Percentiles rank a stretch among this genome's conserved stretches.
Evolutionary conservation across 1,139 yeast species (phyloP).

Genomic region (Suhomyces bolitotheri): DNA sequence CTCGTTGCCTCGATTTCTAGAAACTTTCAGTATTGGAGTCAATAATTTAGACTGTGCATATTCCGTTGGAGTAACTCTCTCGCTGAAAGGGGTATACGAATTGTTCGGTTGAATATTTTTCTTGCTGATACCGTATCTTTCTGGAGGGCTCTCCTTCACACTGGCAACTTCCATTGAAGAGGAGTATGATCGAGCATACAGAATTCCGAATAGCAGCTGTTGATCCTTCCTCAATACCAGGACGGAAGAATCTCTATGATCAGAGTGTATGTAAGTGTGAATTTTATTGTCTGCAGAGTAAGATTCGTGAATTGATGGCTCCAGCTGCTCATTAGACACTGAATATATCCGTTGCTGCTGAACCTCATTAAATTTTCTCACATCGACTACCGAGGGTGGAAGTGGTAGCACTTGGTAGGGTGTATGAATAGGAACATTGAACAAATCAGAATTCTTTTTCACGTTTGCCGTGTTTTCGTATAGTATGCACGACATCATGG

Average conservation of each 20-base stretch:
- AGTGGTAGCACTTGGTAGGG: conserved; percentile 45
- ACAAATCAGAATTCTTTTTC: conserved; percentile 18
- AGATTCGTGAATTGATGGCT: conserved; percentile 14
- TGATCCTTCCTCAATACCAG: conserved; percentile 26
- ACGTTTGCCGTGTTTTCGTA: conserved; percentile 40
- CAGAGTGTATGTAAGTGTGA: conserved; percentile 11
- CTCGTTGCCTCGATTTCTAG: conserved; percentile 1
- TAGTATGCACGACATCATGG: conserved; percentile 77
- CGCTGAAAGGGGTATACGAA: conserved; percentile 2
- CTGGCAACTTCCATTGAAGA: conserved; percentile 33
- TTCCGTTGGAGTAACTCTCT: conserved; percentile 3
- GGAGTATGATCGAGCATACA: conserved; percentile 22
- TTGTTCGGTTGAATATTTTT: conserved; percentile 12
- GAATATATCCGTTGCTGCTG: conserved; percentile 6
- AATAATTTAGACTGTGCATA: conserved; percentile 4
- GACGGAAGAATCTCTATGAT: conserved; percentile 21
- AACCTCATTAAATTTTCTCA: conserved; percentile 18
- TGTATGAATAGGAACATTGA: conserved; percentile 47
- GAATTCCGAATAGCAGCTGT: conserved; percentile 10
- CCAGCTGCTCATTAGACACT: conserved; percentile 9
- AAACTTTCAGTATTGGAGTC: conserved; percentile 4
- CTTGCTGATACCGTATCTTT: conserved; percentile 17
- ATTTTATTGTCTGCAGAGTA: conserved; percentile 11
- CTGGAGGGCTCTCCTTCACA: conserved; percentile 31
- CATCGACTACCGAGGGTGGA: conserved; percentile 28